These are phyloP conservation scores for Botrytis hyacinthi DNA, from an alignment of 2,329 filamentous ascomycete genomes.

Conservation along the genomic window DNA sequence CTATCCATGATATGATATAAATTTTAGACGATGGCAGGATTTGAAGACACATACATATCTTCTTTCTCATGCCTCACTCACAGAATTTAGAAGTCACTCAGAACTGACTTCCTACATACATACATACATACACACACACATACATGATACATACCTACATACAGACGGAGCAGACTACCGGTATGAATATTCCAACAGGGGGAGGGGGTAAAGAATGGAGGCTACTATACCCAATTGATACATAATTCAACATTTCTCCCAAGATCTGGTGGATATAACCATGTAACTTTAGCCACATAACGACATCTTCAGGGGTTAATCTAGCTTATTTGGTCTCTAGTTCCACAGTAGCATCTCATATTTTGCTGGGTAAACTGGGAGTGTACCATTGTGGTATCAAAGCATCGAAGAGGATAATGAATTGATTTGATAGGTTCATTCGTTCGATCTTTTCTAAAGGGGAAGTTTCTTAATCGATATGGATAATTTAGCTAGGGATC, in stretches of 20 bases:
- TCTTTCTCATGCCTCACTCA: not conserved
- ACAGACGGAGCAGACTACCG: no score
- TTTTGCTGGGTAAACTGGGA: not conserved
- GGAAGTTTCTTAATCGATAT: not conserved
- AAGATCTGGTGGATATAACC: not conserved
- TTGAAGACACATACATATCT: not conserved
- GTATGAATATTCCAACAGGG: not conserved
- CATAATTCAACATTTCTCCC: not conserved
- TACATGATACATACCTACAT: no score
- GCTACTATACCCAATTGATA: not conserved
- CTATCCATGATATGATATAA: not conserved
- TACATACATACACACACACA: no score
- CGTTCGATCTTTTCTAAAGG: not conserved
- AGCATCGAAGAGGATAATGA: not conserved
- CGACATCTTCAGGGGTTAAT: conserved; percentile 6
- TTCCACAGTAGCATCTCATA: not conserved
- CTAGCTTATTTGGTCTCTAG: not conserved
- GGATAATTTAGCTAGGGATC: not conserved
- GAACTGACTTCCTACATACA: not conserved
- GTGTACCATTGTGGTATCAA: not conserved
- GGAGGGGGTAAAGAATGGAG: not conserved
- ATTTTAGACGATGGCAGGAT: not conserved
- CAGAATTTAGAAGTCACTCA: not conserved
- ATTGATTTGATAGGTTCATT: not conserved
- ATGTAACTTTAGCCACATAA: conserved; percentile 3